These are phyloP conservation scores for Kwoniella sp. DNA, from an alignment of 768 basidiomycete species.

Conservation along the genomic window DNA sequence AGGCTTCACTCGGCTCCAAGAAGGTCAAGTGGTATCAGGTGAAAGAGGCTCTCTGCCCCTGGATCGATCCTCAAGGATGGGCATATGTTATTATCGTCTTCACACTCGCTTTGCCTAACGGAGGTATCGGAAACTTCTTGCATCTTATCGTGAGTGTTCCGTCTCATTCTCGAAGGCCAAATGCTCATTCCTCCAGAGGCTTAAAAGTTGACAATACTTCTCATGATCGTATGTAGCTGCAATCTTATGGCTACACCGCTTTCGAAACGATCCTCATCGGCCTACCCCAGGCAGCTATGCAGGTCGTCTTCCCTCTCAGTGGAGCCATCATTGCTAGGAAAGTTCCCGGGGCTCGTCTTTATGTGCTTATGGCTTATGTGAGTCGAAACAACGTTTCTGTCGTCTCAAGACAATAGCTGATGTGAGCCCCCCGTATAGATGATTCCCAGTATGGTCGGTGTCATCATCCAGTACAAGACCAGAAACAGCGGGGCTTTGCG, in stretches of 20 bases:
- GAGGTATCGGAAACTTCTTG: slow-evolving; percentile 40
- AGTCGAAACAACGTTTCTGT: background rate
- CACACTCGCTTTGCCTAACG: slow-evolving; percentile 36
- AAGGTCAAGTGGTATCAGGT: slow-evolving; percentile 40
- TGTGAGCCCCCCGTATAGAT: slow-evolving; percentile 19
- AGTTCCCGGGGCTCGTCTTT: slow-evolving; percentile 26
- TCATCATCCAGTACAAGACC: slow-evolving; percentile 38
- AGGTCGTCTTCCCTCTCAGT: slow-evolving; percentile 40
- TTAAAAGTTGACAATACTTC: no score
- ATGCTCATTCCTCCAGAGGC: no score
- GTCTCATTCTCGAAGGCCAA: no score
- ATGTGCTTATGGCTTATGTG: slow-evolving; percentile 31
- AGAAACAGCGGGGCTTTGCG: slow-evolving; percentile 27
- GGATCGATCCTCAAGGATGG: slow-evolving; percentile 44
- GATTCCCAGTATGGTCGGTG: slow-evolving; percentile 32
- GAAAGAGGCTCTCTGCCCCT: slow-evolving; percentile 34
- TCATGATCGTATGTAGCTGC: slow-evolving; percentile 13
- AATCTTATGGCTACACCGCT: slow-evolving; percentile 41
- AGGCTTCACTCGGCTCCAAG: slow-evolving; percentile 29
- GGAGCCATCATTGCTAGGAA: slow-evolving; percentile 36
- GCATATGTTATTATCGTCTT: slow-evolving; percentile 33
- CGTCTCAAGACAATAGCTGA: background rate
- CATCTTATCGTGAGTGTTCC: slow-evolving; percentile 38
- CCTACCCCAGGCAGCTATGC: slow-evolving; percentile 40
- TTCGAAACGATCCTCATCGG: slow-evolving; percentile 44